These are phyloP conservation scores for Paratinospora sagittata DNA, from an alignment of 164 flowering plant genomes.

Conservation along the genomic window DNA sequence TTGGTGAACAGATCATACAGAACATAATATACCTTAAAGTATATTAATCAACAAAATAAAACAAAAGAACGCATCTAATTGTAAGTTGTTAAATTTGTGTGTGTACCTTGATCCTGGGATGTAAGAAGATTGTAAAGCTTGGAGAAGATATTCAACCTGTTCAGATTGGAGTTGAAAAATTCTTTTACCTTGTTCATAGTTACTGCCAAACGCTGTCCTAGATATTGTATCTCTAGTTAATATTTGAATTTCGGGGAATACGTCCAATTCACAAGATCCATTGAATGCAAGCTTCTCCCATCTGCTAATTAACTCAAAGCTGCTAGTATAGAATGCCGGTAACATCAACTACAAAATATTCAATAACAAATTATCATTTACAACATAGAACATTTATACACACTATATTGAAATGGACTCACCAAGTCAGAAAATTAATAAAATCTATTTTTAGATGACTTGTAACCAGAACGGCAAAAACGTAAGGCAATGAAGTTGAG, in stretches of 20 bases:
- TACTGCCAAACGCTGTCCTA: conserved; percentile 39
- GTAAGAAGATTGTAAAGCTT: conserved; percentile 1
- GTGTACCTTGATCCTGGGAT: conserved; percentile 21
- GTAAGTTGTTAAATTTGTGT: too few species aligned
- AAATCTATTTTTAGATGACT: too few species aligned
- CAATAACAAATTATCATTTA: neutral
- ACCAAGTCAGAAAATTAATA: neutral
- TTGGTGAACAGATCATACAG: neutral
- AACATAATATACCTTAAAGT: too few species aligned
- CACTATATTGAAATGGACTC: neutral
- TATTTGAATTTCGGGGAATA: conserved; percentile 26
- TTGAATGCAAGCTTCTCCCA: conserved; percentile 18
- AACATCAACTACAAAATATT: conserved; percentile 25
- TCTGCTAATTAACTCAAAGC: too few species aligned
- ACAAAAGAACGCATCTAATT: too few species aligned
- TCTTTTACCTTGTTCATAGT: conserved; percentile 36
- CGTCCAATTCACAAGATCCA: conserved; percentile 25
- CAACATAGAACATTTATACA: too few species aligned
- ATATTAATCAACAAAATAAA: too few species aligned
- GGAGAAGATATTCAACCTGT: conserved; percentile 12
- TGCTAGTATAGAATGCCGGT: conserved; percentile 25
- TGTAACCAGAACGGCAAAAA: too few species aligned
- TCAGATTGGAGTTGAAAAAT: conserved; percentile 34
- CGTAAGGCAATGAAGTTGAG: too few species aligned
- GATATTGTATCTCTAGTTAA: conserved; percentile 37